Percentiles rank a stretch among this genome's conserved stretches.
Conservation (phyloP, 2,329 filamentous ascomycete genomes). For the Cryphonectria nitschkei region DNA sequence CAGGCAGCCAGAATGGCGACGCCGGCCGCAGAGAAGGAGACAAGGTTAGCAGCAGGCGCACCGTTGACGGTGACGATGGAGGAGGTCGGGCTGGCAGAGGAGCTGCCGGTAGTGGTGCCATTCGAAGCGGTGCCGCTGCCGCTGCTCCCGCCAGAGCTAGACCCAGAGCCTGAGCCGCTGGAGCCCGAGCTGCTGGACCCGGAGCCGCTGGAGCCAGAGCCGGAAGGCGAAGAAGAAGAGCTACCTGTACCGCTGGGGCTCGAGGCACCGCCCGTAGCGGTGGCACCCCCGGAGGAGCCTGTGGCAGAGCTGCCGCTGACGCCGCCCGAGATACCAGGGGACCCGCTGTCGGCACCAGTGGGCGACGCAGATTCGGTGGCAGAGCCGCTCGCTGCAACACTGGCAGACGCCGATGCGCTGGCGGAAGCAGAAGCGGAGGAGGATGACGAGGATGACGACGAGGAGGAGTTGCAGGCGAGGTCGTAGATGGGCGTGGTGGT, state of each 20-base stretch:
- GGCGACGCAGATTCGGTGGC: slow-evolving; percentile 5
- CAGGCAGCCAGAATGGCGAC: background rate
- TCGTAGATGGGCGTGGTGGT: slow-evolving; percentile 63
- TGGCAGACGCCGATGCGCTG: background rate
- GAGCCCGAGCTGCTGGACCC: slow-evolving; percentile 17
- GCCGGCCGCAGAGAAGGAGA: slow-evolving; percentile 18
- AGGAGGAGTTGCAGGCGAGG: slow-evolving; percentile 57
- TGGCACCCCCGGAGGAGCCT: slow-evolving; percentile 9
- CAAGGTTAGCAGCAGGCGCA: slow-evolving; percentile 4
- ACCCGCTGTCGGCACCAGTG: slow-evolving; percentile 9
- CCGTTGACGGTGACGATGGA: slow-evolving; percentile 12
- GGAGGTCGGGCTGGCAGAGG: slow-evolving; percentile 10
- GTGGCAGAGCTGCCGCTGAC: slow-evolving; percentile 3
- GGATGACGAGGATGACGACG: slow-evolving; percentile 27
- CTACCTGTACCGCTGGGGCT: slow-evolving; percentile 16
- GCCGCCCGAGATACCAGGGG: slow-evolving; percentile 13
- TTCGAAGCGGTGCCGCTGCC: slow-evolving; percentile 13
- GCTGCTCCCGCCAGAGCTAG: background rate
- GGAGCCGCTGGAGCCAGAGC: slow-evolving; percentile 11
- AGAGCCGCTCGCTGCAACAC: background rate
- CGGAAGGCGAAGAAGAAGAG: slow-evolving; percentile 11
- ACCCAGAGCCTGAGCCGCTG: slow-evolving; percentile 15
- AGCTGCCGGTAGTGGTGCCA: slow-evolving; percentile 7
- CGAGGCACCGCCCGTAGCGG: slow-evolving; percentile 9
- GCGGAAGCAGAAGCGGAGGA: slow-evolving; percentile 6